phyloP scores from a whole-genome alignment of 352 stramenopile species.

The Globisporangium paddicum region DNA sequence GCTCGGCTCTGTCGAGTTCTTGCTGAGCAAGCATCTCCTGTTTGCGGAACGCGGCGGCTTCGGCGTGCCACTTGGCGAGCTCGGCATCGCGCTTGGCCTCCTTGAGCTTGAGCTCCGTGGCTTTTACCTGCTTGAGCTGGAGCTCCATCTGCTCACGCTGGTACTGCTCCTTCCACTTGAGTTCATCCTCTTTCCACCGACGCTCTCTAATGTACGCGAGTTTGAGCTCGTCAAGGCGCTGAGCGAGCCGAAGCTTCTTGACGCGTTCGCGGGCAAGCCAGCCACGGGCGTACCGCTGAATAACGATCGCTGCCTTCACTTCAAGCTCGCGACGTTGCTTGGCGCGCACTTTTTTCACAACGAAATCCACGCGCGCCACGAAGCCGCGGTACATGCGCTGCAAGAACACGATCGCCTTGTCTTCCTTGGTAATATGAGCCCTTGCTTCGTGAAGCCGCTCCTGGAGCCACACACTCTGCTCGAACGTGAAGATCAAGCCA shows the following conservation, averaged over 20 bases:
- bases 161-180: constrained; percentile 46
- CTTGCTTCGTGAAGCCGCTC: constrained; percentile 26
- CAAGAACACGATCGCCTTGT: constrained; percentile 37
- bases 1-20: constrained; percentile 18
- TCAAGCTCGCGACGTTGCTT: constrained; percentile 29
- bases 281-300: constrained; percentile 33
- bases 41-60: constrained; percentile 36
- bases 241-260: constrained; percentile 21
- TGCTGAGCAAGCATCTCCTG: constrained; percentile 37
- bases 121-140: constrained; percentile 36
- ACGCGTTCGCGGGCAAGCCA: constrained; percentile 35
- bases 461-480: constrained; percentile 38
- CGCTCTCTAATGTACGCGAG: constrained; percentile 54
- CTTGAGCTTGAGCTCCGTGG: constrained; percentile 38
- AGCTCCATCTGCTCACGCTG: constrained; percentile 57
- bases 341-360: constrained; percentile 31
- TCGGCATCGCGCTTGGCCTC: constrained; percentile 62
- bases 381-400: constrained; percentile 57
- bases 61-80: constrained; percentile 43
- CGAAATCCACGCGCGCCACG: constrained; percentile 30
- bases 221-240: constrained; percentile 41
- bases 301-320: constrained; percentile 20
- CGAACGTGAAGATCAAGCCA: constrained; percentile 27
- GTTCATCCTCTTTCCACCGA: constrained; percentile 45
- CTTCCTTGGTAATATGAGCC: constrained; percentile 33